Evolutionary conservation across 176 grass and related monocot genomes (phyloP).

Genomic region (Eragrostis nindensis): DNA sequence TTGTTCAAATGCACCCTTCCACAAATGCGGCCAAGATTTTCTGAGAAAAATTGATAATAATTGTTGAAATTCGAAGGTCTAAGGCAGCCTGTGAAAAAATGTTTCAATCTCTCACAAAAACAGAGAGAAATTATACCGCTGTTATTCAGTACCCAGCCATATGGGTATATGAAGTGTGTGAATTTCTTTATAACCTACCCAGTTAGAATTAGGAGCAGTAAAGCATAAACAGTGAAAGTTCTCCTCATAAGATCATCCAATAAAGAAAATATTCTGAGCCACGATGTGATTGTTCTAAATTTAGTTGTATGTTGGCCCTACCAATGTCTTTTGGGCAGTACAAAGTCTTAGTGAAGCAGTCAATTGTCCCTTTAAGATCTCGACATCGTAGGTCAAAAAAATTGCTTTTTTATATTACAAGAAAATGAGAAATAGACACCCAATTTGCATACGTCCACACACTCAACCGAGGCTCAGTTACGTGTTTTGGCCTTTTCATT

Average conservation of each 20-base stretch:
- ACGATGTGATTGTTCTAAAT: conserved; percentile 7
- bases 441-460: background rate
- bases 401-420: background rate
- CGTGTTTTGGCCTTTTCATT: background rate
- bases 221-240: background rate
- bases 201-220: background rate
- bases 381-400: too few species aligned
- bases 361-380: background rate
- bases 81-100: background rate
- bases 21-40: background rate
- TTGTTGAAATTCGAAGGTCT: background rate
- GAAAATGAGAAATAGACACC: background rate
- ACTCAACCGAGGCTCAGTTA: background rate
- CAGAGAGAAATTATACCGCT: background rate
- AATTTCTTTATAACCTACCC: background rate
- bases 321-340: background rate
- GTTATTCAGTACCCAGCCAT: background rate
- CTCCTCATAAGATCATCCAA: background rate
- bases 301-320: background rate
- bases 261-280: background rate
- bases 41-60: background rate
- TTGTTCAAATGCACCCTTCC: background rate
- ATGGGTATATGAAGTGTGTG: background rate
- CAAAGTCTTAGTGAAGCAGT: background rate
- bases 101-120: background rate